Conservation (phyloP, 768 basidiomycete species). For the Epithele typhae region DNA sequence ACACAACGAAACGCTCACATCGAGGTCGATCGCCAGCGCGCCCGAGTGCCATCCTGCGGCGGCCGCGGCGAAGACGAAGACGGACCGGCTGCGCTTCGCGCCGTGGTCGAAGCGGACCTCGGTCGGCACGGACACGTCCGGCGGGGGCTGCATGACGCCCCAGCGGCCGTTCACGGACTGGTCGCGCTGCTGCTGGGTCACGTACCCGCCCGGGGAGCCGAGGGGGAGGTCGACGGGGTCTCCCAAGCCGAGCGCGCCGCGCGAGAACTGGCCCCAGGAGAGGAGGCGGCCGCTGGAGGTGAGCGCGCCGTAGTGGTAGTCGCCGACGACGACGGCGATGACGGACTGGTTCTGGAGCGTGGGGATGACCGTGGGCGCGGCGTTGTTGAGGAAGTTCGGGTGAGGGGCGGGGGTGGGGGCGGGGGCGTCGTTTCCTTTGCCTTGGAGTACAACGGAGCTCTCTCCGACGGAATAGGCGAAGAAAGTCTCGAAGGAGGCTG, state of each 20-base stretch:
- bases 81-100: conserved; percentile 42
- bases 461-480: conserved; percentile 74
- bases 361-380: conserved; percentile 57
- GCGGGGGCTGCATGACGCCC: conserved; percentile 28
- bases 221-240: conserved; percentile 52
- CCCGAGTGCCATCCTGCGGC: conserved; percentile 93
- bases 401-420: background rate
- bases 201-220: conserved; percentile 61
- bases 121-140: conserved; percentile 53
- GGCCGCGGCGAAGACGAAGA: conserved; percentile 76
- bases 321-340: conserved; percentile 86
- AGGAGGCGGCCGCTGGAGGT: conserved; percentile 71
- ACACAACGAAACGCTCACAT: conserved; percentile 41
- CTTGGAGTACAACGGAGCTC: conserved; percentile 72
- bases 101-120: conserved; percentile 69
- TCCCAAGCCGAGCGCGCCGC: conserved; percentile 84
- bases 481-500: conserved; percentile 81
- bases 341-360: conserved; percentile 72
- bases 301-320: conserved; percentile 89
- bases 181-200: conserved; percentile 30
- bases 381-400: background rate
- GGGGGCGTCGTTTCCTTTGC: conserved; percentile 20
- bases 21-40: conserved; percentile 80
- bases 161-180: conserved; percentile 27
- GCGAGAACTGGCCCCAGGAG: conserved; percentile 77